Conservation (phyloP, 768 basidiomycete species). For the Suillus subaureus region DNA sequence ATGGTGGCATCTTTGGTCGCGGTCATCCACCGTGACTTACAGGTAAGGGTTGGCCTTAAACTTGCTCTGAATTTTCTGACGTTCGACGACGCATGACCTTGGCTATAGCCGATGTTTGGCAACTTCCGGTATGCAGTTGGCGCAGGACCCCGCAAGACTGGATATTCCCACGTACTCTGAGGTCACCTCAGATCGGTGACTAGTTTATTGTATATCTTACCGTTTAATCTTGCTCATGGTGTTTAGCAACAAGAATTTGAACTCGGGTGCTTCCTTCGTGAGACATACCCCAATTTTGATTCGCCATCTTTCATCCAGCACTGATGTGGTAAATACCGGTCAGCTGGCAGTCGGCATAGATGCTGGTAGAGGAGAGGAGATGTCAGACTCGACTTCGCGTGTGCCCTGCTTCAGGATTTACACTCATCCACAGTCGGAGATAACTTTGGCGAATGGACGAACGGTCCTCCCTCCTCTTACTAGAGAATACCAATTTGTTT, state of each 20-base stretch:
- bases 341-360: constrained; percentile 74
- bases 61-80: neutral
- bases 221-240: neutral
- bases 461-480: constrained; percentile 48
- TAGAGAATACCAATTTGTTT: constrained; percentile 78
- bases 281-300: constrained; percentile 40
- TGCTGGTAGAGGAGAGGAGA: constrained; percentile 74
- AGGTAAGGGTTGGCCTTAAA: neutral
- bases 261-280: constrained; percentile 57
- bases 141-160: neutral
- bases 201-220: too few relatives aligned
- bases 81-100: neutral
- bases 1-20: neutral
- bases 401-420: constrained; percentile 77
- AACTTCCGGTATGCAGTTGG: neutral
- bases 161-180: neutral
- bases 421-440: constrained; percentile 73
- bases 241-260: constrained; percentile 61
- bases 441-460: constrained; percentile 55
- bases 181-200: neutral
- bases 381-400: constrained; percentile 81
- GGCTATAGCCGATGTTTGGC: neutral
- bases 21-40: neutral
- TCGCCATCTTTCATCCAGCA: constrained; percentile 56
- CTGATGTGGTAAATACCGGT: constrained; percentile 64